Conservation (phyloP, 1,139 yeast genomes). For the Diutina rugosa region DNA sequence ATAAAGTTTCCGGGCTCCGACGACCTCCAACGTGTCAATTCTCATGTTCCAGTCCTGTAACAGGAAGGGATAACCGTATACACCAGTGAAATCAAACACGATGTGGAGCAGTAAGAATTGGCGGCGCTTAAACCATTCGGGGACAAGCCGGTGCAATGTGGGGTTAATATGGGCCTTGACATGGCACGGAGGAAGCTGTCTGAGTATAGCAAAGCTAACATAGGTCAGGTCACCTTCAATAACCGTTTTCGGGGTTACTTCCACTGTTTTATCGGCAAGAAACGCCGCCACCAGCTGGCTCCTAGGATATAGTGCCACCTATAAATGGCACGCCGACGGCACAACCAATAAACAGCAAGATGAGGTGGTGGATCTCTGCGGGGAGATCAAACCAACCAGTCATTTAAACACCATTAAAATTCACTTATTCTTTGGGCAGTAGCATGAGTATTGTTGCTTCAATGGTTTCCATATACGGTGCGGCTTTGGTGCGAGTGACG, state of each 20-base stretch:
- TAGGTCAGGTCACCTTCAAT: background rate
- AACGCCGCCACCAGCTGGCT: background rate
- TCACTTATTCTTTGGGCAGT: background rate
- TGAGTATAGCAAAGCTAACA: background rate
- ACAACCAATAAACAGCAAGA: background rate
- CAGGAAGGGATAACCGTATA: too few relatives aligned
- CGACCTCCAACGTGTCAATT: background rate
- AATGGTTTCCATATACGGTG: background rate
- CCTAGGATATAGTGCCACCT: background rate
- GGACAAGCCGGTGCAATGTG: background rate
- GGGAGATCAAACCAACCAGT: too few relatives aligned
- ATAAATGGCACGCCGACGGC: background rate
- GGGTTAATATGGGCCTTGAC: background rate
- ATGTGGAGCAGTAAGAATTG: background rate
- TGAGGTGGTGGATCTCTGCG: background rate
- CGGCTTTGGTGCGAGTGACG: background rate
- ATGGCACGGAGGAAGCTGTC: background rate
- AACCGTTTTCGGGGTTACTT: background rate
- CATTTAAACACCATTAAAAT: background rate
- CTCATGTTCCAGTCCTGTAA: background rate
- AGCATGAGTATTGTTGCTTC: too few relatives aligned
- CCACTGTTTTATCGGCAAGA: background rate
- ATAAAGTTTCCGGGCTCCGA: background rate
- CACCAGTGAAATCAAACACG: background rate
- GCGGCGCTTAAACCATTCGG: background rate